phyloP scores from a whole-genome alignment of 306 rosid genomes.

The Acacia acuminata region DNA sequence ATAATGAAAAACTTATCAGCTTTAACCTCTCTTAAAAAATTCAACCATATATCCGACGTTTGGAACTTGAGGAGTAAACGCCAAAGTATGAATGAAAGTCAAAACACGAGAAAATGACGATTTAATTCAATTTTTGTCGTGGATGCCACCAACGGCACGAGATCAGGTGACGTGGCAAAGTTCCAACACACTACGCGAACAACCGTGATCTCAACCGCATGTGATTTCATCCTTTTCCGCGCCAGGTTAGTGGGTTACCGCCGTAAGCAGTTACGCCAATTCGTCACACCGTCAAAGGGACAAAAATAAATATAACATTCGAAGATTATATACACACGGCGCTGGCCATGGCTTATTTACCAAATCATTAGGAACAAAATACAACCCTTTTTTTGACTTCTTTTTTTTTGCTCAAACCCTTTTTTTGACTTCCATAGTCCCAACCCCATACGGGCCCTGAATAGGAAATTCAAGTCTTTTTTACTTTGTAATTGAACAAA shows the following conservation, averaged over 20 bases:
- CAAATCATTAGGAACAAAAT: neutral
- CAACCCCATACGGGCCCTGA: neutral
- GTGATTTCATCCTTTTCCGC: slow-evolving; percentile 4
- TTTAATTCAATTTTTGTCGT: neutral
- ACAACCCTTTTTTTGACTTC: neutral
- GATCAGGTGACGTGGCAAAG: neutral
- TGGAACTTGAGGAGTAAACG: no score
- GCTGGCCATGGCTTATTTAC: slow-evolving; percentile 11
- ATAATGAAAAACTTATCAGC: no score
- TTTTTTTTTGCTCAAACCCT: no score
- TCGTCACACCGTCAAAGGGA: neutral
- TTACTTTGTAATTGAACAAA: neutral
- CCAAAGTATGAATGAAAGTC: no score
- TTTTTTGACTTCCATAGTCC: neutral
- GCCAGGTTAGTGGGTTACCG: neutral
- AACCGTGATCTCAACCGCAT: neutral
- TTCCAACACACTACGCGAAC: neutral
- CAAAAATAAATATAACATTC: neutral
- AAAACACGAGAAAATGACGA: no score
- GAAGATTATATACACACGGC: neutral
- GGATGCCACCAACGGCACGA: neutral
- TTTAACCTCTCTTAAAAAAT: no score
- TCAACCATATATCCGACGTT: no score
- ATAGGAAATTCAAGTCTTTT: neutral
- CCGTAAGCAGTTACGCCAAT: slow-evolving; percentile 20